Conservation (phyloP, 192 early-diverging fungal species). For the Globomyces pollinis-pini region DNA sequence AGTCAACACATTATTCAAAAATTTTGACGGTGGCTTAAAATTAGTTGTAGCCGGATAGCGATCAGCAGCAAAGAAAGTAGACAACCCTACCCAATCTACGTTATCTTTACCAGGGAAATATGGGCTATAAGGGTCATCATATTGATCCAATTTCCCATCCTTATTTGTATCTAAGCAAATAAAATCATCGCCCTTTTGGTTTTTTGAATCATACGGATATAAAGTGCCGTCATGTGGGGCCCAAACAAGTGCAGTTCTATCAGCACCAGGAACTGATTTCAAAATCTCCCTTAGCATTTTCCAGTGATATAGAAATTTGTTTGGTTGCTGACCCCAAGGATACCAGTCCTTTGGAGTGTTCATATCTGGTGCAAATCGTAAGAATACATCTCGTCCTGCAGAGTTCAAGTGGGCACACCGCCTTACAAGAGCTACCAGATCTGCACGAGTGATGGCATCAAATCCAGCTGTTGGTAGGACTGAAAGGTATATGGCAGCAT, state of each 20-base stretch:
- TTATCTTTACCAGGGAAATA: conserved; percentile 44
- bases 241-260: conserved; percentile 23
- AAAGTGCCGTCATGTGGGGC: conserved; percentile 5
- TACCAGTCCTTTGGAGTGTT: conserved; percentile 37
- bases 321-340: conserved; percentile 25
- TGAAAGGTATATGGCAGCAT: conserved; percentile 30
- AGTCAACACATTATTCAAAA: not conserved
- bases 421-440: not conserved
- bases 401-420: not conserved
- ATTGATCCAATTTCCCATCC: conserved; percentile 26
- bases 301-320: conserved; percentile 12
- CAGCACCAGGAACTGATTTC: not conserved
- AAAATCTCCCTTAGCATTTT: not conserved
- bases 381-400: conserved; percentile 17
- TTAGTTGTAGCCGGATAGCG: too few species aligned
- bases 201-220: not conserved
- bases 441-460: conserved; percentile 15
- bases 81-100: conserved; percentile 44
- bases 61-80: too few species aligned
- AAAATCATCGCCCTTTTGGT: conserved; percentile 10
- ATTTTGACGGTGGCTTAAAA: not conserved
- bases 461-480: conserved; percentile 28
- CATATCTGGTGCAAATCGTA: conserved; percentile 37
- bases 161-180: conserved; percentile 21
- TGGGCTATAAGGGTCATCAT: conserved; percentile 43